Conservation (phyloP, 2,329 filamentous ascomycete genomes). For the Exophiala oligosperma region DNA sequence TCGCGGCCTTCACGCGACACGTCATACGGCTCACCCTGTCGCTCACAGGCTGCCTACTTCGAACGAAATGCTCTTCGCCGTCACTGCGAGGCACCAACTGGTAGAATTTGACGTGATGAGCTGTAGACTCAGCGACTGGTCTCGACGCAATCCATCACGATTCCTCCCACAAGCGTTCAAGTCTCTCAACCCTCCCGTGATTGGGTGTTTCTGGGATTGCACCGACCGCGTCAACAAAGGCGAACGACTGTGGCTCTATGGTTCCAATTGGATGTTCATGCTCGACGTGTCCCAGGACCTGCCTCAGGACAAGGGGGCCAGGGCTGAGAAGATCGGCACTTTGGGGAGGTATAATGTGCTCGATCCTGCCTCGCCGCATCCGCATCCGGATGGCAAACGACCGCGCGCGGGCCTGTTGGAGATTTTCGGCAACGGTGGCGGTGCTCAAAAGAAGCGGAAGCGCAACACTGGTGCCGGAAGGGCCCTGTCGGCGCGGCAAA, state of each 20-base stretch:
- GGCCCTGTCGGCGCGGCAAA: conserved; percentile 13
- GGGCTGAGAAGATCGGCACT: conserved; percentile 12
- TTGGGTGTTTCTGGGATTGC: conserved; percentile 64
- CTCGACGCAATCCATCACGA: conserved; percentile 74
- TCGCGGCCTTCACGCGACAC: conserved; percentile 49
- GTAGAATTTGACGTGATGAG: conserved; percentile 77
- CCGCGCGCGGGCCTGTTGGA: conserved; percentile 18
- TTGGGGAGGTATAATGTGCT: conserved; percentile 31
- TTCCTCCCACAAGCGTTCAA: conserved; percentile 73
- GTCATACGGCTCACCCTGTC: conserved; percentile 53
- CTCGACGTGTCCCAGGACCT: conserved; percentile 78
- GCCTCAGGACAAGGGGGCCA: conserved; percentile 22
- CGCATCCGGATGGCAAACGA: conserved; percentile 20
- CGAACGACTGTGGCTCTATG: conserved; percentile 84
- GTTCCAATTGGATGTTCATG: conserved; percentile 86
- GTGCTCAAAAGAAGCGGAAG: conserved; percentile 42
- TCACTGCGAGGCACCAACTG: conserved; percentile 67
- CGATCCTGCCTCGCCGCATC: conserved; percentile 12
- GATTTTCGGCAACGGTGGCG: not conserved
- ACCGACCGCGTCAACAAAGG: conserved; percentile 30
- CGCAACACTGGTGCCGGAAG: conserved; percentile 39
- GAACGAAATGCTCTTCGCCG: conserved; percentile 58
- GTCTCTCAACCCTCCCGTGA: conserved; percentile 73
- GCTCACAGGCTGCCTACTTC: conserved; percentile 56
- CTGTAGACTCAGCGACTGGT: conserved; percentile 81